These are phyloP conservation scores for Mycena pura DNA, from an alignment of 768 basidiomycete species.

Conservation along the genomic window DNA sequence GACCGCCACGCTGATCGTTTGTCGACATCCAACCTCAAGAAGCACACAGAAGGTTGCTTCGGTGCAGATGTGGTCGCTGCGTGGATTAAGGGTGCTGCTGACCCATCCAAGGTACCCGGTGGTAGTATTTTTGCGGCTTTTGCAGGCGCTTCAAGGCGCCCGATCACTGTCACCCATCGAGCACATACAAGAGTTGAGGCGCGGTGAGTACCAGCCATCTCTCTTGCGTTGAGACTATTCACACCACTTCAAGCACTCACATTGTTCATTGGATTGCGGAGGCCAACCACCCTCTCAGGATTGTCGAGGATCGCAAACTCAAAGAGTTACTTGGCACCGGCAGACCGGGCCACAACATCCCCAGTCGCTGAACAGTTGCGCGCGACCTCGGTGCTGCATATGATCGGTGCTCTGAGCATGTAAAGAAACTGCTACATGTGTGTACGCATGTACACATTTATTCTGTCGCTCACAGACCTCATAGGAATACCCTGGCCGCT, in stretches of 20 bases:
- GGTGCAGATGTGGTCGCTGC: background rate
- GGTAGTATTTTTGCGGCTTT: background rate
- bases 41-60: background rate
- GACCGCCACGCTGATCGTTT: background rate
- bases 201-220: background rate
- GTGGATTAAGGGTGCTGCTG: background rate
- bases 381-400: background rate
- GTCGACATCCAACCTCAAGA: background rate
- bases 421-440: background rate
- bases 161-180: background rate
- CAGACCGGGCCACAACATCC: background rate
- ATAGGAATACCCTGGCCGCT: background rate
- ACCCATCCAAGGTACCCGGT: background rate
- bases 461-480: background rate
- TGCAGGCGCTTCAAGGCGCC: background rate
- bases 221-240: background rate
- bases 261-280: background rate
- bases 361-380: background rate
- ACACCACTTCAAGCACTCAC: background rate
- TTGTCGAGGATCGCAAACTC: no score
- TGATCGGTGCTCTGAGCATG: no score
- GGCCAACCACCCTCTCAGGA: background rate
- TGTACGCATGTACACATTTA: background rate
- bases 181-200: background rate
- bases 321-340: background rate